Conservation (phyloP, 257 asterid genomes). For the Solanum clarkiae region DNA sequence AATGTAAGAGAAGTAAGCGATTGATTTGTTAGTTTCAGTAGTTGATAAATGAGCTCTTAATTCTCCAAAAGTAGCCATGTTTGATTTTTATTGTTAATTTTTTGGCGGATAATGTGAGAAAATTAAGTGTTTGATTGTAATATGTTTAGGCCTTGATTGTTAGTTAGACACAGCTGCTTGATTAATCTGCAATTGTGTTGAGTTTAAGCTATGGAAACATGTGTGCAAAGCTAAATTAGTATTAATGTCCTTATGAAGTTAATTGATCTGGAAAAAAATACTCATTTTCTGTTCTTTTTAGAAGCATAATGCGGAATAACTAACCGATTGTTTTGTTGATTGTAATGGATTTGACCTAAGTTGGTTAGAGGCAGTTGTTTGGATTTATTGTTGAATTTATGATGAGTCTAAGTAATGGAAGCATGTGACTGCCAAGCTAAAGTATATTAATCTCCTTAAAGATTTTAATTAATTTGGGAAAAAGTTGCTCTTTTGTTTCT, state of each 20-base stretch:
- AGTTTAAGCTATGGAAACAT: neutral
- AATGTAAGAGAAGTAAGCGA: neutral
- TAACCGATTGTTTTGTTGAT: neutral
- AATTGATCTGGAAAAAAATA: neutral
- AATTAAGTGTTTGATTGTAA: neutral
- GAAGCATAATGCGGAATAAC: neutral
- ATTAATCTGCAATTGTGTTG: neutral
- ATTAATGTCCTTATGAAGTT: neutral
- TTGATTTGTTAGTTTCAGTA: neutral
- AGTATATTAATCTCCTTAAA: neutral
- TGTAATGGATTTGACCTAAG: neutral
- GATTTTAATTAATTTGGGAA: neutral
- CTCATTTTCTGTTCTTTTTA: neutral
- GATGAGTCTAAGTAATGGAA: neutral
- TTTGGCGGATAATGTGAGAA: neutral
- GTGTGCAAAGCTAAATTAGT: neutral
- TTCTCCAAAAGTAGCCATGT: neutral
- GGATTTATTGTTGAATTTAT: neutral
- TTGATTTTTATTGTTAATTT: neutral
- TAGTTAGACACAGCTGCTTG: neutral
- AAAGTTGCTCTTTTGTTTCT: neutral
- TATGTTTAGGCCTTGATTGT: neutral
- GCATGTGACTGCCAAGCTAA: neutral
- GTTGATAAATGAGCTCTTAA: neutral
- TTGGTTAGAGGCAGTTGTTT: neutral